A percentile compares a stretch with the other conserved stretches of the same genome.
Evolutionary conservation across 2,329 filamentous ascomycete genomes (phyloP).

Genomic region (Pseudogymnoascus sp.): DNA sequence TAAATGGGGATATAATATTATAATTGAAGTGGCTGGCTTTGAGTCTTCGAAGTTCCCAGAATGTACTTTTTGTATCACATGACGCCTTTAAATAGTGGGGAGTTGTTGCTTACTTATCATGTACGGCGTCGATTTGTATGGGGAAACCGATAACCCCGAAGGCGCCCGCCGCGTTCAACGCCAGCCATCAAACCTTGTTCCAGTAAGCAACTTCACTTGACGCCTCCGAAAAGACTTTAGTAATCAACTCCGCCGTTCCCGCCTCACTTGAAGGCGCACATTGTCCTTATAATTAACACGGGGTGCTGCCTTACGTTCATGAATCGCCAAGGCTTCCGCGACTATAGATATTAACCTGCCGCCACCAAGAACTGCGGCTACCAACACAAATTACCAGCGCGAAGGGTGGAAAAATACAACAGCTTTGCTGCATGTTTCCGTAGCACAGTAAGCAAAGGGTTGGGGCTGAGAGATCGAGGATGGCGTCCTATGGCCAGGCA

Average conservation of each 20-base stretch:
- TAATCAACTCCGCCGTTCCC: slow-evolving; percentile 6
- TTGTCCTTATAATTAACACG: slow-evolving; percentile 4
- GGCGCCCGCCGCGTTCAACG: slow-evolving; percentile 3
- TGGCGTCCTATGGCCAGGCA: slow-evolving; percentile 30
- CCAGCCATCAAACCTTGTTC: neutral
- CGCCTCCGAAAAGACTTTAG: neutral
- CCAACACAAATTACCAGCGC: neutral
- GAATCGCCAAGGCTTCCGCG: slow-evolving; percentile 1
- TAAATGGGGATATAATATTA: neutral
- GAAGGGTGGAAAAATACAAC: slow-evolving; percentile 2
- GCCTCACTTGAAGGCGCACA: neutral
- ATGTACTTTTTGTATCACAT: neutral
- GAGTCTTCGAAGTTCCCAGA: neutral
- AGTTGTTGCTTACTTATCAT: slow-evolving; percentile 4
- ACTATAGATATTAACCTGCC: slow-evolving; percentile 7
- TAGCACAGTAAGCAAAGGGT: neutral
- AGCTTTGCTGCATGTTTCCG: slow-evolving; percentile 5
- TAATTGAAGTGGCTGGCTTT: neutral
- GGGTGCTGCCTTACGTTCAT: neutral
- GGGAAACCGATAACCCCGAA: slow-evolving; percentile 4
- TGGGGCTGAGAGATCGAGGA: slow-evolving; percentile 19
- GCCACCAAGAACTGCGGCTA: neutral
- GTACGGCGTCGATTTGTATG: neutral
- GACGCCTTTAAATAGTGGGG: neutral
- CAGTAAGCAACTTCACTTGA: slow-evolving; percentile 6